Conservation (phyloP, 306 rosid genomes). For the Quercus alba region DNA sequence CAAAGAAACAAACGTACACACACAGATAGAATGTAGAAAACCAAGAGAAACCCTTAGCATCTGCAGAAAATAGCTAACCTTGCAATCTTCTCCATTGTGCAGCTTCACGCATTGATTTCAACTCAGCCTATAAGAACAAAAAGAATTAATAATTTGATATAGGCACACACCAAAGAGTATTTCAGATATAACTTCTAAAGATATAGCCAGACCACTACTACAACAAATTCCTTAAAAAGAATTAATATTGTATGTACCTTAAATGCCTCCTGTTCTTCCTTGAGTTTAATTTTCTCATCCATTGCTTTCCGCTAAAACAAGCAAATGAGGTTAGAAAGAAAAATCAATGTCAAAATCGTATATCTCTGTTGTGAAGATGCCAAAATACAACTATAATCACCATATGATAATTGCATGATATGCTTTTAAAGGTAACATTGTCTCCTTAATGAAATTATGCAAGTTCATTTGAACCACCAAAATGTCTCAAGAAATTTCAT, state of each 20-base stretch:
- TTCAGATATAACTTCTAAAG: not conserved
- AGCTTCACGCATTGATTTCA: slow-evolving; percentile 78
- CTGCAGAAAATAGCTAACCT: slow-evolving; percentile 46
- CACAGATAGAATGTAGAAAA: slow-evolving; percentile 4
- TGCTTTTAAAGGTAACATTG: not conserved
- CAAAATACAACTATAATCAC: not conserved
- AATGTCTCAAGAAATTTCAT: not conserved
- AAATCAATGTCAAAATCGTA: not conserved
- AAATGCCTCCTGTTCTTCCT: slow-evolving; percentile 77
- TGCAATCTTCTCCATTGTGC: slow-evolving; percentile 92
- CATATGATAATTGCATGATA: not conserved
- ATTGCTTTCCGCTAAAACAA: slow-evolving; percentile 70
- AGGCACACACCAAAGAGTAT: not conserved
- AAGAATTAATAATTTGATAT: not conserved
- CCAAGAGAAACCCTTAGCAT: slow-evolving; percentile 12
- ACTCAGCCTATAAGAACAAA: slow-evolving; percentile 56
- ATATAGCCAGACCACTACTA: slow-evolving; percentile 8
- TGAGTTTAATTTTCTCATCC: slow-evolving; percentile 78
- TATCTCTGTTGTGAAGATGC: not conserved
- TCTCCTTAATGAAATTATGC: not conserved
- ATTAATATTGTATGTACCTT: slow-evolving; percentile 38
- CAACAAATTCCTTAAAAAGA: not conserved
- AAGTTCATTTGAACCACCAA: not conserved
- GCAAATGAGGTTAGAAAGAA: slow-evolving; percentile 16
- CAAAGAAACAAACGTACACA: not conserved